Base-by-base conservation (phyloP, 2,329 filamentous ascomycete species). In the Sphaceloma murrayae region DNA sequence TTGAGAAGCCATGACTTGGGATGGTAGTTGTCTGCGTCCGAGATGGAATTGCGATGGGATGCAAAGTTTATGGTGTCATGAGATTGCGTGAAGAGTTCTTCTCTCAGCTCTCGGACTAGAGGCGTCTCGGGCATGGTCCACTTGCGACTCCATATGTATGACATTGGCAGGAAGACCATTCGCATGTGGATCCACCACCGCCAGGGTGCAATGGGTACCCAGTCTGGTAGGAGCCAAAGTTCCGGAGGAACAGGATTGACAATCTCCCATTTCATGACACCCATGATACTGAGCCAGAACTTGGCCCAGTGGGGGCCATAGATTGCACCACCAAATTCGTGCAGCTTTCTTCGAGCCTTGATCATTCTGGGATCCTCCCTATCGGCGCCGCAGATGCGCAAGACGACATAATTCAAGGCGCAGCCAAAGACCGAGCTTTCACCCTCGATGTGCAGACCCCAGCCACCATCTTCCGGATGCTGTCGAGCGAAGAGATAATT, bases 111-210 rank as follows among this genome's bases (percentile, higher is more conserved):
- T 16, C 75, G 74, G 42, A 83, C 84, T 2, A 94, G 61, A 6
- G 62, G 54, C 19, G 60, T 58, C 53, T 83, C 72, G 11, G 85
- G 82, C 52, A 82, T 82, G 19, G 72, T 74, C 78, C 85, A 95
- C 51, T 73, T 73, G 67, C 82, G 86, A 0, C 87, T 94, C 68
- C 83, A 94, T 31, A 96, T 63, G 58, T 83, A 95, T 1, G 82
- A 79, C 86, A 96, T 95, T 4, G 88, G 82, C 38, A 94, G 62
- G 56, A 89, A 94, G n/a, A 98, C 88, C 63, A 84, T 79, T n/a
- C 91, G 85, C 63, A 95, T 95, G 56, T 98, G 91, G 56, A 96
- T 85, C 89, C 88, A 95, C 88, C 89, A 95, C 52, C 86, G 72
- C 86, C 87, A 94, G 0, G 89, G 89, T 4, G 49, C 47, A 34